Percentiles rank a stretch among this genome's conserved stretches.
Evolutionary conservation across 129 eudicot genomes (phyloP).

Genomic region (Chrysanthemum seticuspe): DNA sequence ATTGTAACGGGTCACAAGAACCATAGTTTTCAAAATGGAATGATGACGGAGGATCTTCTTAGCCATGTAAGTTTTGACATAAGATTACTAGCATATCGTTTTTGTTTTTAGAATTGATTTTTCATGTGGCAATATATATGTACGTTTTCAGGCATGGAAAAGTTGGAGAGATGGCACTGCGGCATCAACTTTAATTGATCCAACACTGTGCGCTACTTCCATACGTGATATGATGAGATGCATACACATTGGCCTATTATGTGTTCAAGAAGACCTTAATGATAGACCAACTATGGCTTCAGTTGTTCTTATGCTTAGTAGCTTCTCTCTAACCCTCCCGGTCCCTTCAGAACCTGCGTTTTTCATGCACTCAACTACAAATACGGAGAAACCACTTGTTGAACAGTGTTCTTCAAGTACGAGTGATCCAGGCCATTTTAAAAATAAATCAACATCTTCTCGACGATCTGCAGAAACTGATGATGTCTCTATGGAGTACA

Average conservation of each 20-base stretch:
- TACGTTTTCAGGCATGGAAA: slow-evolving; percentile 44
- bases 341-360: slow-evolving; percentile 43
- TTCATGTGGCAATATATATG: not conserved
- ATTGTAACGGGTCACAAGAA: slow-evolving; percentile 45
- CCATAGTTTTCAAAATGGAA: slow-evolving; percentile 25
- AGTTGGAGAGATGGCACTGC: slow-evolving; percentile 36
- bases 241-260: slow-evolving; percentile 47
- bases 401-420: not conserved
- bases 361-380: not conserved
- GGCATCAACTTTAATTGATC: slow-evolving; percentile 37
- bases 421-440: not conserved
- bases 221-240: slow-evolving; percentile 39
- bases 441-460: not conserved
- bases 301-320: slow-evolving; percentile 45
- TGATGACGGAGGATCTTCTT: slow-evolving; percentile 32
- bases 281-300: slow-evolving; percentile 57
- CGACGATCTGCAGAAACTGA: too few relatives aligned
- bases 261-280: slow-evolving; percentile 46
- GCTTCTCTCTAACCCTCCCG: slow-evolving; percentile 39
- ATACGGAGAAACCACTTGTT: not conserved
- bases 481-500: too few relatives aligned
- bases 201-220: slow-evolving; percentile 16
- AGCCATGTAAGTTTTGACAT: slow-evolving; percentile 38
- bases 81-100: not conserved
- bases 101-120: not conserved